Conservation (phyloP, 2,329 filamentous ascomycete species). For the Exophiala sp. region DNA sequence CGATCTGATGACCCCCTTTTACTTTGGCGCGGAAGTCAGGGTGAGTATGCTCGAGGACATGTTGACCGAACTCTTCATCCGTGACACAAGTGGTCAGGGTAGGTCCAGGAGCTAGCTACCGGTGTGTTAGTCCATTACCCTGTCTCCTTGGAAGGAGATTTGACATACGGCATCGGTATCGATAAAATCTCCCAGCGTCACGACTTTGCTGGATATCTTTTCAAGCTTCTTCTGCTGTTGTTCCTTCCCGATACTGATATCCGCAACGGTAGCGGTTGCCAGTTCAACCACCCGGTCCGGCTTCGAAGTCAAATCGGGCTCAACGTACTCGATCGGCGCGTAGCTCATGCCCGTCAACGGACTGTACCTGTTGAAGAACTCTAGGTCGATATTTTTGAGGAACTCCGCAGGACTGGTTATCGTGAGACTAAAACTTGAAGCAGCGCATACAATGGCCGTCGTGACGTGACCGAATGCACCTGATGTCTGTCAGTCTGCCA, state of each 20-base stretch:
- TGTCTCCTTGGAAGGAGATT: not conserved
- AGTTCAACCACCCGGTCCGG: not conserved
- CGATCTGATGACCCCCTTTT: slow-evolving; percentile 7
- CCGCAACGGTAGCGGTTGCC: too few relatives aligned
- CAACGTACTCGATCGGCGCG: slow-evolving; percentile 12
- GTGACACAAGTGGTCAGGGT: slow-evolving; percentile 60
- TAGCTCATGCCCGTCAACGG: slow-evolving; percentile 5
- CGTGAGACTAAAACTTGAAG: slow-evolving; percentile 46
- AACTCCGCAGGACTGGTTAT: slow-evolving; percentile 38
- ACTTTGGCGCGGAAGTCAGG: slow-evolving; percentile 41
- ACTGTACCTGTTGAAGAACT: slow-evolving; percentile 19
- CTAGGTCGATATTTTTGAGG: slow-evolving; percentile 32
- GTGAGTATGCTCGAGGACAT: slow-evolving; percentile 42
- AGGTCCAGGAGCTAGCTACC: slow-evolving; percentile 40
- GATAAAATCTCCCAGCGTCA: slow-evolving; percentile 44
- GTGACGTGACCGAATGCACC: slow-evolving; percentile 45
- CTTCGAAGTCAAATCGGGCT: slow-evolving; percentile 11
- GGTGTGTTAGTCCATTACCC: not conserved
- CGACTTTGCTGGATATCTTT: slow-evolving; percentile 32
- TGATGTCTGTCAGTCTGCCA: slow-evolving; percentile 13
- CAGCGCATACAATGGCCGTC: slow-evolving; percentile 47
- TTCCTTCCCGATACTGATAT: not conserved
- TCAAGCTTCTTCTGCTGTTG: slow-evolving; percentile 1
- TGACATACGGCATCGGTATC: slow-evolving; percentile 42
- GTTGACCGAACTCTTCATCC: slow-evolving; percentile 36